phyloP scores from a whole-genome alignment of 208 protist species.

The Trypanosoma melophagium region DNA sequence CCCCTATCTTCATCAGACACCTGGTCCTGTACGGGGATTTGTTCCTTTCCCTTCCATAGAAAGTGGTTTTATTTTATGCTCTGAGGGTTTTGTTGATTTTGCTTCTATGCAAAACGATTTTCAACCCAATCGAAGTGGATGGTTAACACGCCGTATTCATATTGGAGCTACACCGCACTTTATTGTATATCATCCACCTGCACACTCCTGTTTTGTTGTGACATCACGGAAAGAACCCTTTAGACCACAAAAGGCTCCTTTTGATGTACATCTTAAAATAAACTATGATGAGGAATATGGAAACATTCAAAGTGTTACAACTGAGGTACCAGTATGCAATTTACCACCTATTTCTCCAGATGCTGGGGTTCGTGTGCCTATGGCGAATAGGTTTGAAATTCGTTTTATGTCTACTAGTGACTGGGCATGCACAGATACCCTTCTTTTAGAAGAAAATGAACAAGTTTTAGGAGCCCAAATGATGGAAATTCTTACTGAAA shows the following conservation, averaged over 20 bases:
- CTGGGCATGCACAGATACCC: constrained; percentile 47
- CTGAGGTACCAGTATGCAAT: constrained; percentile 40
- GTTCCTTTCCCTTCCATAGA: constrained; percentile 59
- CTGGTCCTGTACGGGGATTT: constrained; percentile 70
- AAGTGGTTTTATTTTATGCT: constrained; percentile 77
- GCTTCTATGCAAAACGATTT: constrained; percentile 65
- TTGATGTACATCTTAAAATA: constrained; percentile 80
- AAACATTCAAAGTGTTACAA: constrained; percentile 36
- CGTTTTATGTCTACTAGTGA: constrained; percentile 52
- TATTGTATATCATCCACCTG: constrained; percentile 69
- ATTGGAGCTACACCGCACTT: constrained; percentile 82
- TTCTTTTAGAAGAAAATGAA: constrained; percentile 80
- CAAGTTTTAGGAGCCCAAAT: constrained; percentile 65
- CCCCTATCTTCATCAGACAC: constrained; percentile 55
- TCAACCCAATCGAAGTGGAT: constrained; percentile 42
- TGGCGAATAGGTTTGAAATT: constrained; percentile 69
- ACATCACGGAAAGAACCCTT: constrained; percentile 67
- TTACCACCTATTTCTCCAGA: constrained; percentile 31
- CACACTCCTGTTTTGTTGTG: constrained; percentile 68
- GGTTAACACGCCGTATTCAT: constrained; percentile 69
- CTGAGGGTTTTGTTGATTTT: constrained; percentile 80
- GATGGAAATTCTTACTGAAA: constrained; percentile 56
- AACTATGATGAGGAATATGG: constrained; percentile 46
- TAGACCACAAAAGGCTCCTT: constrained; percentile 62
- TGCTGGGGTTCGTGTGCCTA: constrained; percentile 58